A percentile compares a stretch with the other conserved stretches of the same genome.
These are phyloP conservation scores for Puya raimondii DNA, from an alignment of 176 grass and related monocot species.

Conservation along the genomic window DNA sequence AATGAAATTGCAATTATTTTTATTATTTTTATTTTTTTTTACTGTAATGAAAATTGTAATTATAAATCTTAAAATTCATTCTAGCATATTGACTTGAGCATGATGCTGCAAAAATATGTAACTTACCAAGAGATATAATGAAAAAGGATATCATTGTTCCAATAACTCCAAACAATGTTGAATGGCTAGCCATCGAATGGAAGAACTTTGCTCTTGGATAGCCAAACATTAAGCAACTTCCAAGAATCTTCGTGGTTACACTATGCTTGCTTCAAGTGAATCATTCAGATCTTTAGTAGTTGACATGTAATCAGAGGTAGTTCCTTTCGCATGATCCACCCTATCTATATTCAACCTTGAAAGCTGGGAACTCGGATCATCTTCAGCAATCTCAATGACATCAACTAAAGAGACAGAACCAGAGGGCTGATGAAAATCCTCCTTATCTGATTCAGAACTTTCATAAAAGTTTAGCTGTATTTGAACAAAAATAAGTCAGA, in stretches of 20 bases:
- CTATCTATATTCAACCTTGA: slow-evolving; percentile 59
- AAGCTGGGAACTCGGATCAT: slow-evolving; percentile 35
- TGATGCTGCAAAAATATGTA: not conserved
- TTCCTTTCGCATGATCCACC: no score
- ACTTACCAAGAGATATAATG: slow-evolving; percentile 78
- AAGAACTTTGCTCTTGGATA: not conserved
- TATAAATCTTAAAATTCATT: slow-evolving; percentile 1
- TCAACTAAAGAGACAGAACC: slow-evolving; percentile 20
- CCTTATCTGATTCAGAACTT: slow-evolving; percentile 54
- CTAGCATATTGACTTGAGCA: not conserved
- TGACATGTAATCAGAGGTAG: slow-evolving; percentile 24
- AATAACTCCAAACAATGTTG: slow-evolving; percentile 68
- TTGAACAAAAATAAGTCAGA: slow-evolving; percentile 12
- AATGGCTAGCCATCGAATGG: not conserved
- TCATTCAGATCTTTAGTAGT: slow-evolving; percentile 7
- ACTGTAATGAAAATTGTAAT: not conserved
- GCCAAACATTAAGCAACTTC: not conserved
- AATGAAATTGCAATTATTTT: not conserved
- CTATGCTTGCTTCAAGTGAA: slow-evolving; percentile 26
- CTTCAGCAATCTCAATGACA: slow-evolving; percentile 24
- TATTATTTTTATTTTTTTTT: not conserved
- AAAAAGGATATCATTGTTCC: slow-evolving; percentile 95
- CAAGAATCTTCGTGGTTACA: slow-evolving; percentile 22
- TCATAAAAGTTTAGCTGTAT: slow-evolving; percentile 42
- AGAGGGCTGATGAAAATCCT: slow-evolving; percentile 35